Conservation (phyloP, 257 asterid species). For the Knoxia roxburghii region DNA sequence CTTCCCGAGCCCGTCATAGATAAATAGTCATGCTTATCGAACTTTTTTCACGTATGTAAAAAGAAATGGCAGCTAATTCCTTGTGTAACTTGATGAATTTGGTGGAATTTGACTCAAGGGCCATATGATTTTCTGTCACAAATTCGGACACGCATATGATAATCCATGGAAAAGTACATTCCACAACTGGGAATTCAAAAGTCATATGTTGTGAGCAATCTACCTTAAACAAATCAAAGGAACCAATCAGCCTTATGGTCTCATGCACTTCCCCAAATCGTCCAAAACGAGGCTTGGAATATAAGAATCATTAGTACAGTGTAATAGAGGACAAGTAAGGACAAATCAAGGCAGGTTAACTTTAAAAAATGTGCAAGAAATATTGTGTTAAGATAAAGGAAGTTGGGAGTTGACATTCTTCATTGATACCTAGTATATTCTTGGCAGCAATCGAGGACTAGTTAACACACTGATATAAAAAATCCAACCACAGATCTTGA, state of each 20-base stretch:
- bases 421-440: not conserved
- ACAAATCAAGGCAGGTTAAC: not conserved
- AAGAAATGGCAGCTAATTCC: no score
- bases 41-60: no score
- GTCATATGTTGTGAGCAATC: not conserved
- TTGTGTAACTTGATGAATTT: no score
- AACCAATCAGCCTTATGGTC: not conserved
- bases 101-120: not conserved
- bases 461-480: no score
- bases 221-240: not conserved
- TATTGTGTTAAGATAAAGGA: not conserved
- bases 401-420: slow-evolving; percentile 4
- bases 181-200: not conserved
- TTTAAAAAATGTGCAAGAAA: slow-evolving; percentile 1
- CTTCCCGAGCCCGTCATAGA: no score
- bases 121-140: not conserved
- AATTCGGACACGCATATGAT: not conserved
- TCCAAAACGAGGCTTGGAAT: no score
- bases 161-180: no score
- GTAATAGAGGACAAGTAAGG: not conserved
- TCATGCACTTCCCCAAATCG: no score
- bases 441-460: not conserved
- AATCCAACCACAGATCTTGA: no score
- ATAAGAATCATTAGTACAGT: no score
- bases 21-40: no score